phyloP scores from a whole-genome alignment of 1,139 yeast species.

The Diutina mesorugosa region DNA sequence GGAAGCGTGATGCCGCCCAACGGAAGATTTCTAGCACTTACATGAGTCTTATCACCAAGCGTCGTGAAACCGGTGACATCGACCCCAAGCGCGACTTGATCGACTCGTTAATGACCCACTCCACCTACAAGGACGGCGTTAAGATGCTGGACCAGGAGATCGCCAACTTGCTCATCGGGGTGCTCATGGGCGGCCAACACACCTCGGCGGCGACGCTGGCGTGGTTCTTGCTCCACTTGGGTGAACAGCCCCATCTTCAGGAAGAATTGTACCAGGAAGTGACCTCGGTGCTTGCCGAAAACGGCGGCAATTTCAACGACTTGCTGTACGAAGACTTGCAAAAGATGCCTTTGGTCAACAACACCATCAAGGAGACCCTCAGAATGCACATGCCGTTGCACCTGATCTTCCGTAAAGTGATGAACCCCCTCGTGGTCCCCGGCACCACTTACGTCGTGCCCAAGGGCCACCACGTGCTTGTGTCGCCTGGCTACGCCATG shows the following conservation, averaged over 20 bases:
- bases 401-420: conserved; percentile 87
- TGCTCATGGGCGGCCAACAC: conserved; percentile 98
- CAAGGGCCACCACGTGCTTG: conserved; percentile 77
- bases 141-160: conserved; percentile 92
- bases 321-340: conserved; percentile 74
- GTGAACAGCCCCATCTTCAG: conserved; percentile 73
- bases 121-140: conserved; percentile 86
- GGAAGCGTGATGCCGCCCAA: conserved; percentile 82
- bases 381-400: conserved; percentile 95
- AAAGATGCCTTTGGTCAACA: conserved; percentile 68
- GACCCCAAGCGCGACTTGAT: conserved; percentile 74
- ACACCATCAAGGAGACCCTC: conserved; percentile 81
- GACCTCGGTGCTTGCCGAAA: conserved; percentile 37
- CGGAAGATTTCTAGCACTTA: conserved; percentile 67
- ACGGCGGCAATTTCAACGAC: conserved; percentile 26
- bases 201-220: conserved; percentile 95
- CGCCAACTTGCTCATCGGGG: conserved; percentile 87
- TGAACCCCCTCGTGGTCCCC: conserved; percentile 68
- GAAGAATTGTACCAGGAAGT: conserved; percentile 71
- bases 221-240: conserved; percentile 87
- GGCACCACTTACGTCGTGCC: conserved; percentile 76
- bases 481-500: conserved; percentile 88
- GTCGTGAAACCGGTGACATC: conserved; percentile 66
- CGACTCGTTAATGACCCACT: conserved; percentile 71
- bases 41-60: conserved; percentile 58